Base-by-base conservation (phyloP, 164 flowering plant genomes). In the Sedum album region DNA sequence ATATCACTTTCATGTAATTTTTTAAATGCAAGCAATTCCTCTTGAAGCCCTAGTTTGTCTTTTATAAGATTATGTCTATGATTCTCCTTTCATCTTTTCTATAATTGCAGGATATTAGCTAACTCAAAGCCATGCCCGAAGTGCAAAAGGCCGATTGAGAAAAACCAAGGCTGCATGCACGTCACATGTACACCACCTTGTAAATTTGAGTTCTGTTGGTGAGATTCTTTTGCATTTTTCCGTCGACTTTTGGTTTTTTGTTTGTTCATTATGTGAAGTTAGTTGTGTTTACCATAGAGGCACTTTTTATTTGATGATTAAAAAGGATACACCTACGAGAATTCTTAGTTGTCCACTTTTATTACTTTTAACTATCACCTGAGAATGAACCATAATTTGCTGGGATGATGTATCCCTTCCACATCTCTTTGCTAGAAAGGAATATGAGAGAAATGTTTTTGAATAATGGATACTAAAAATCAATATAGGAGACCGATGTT, bases 111-210 rank as follows among this genome's bases (percentile, higher is more conserved):
- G 88, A 86, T 86, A 14, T 63, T 86, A 31, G 84, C 88, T 13
- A 77, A 80, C 70, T 80, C 90, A 14, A 86, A 86, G 69, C 85
- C 82, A 28, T 86, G 88, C 72, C 88, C 88, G 18, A 84, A 81
- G 66, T 86, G 90, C 66, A 78, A 75, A 63, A 73, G 83, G 10
- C 78, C 90, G 17, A 86, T 86, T 31, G 88, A 84, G 75, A 86
- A 86, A 71, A 86, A 84, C 68, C 83, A 79, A 38, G 90, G 88
- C 5, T 86, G 90, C 71, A 82, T 82, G 84, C 90, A 84, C 67
- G 82, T 86, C 39, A 84, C 86, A 17, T 86, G 90, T 72, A 76
- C 85, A 14, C 79, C 81, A 4, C 87, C 87, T 17, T 86, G 90
- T 69, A 76, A 76, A 71, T 80, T 71, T 63, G 80, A 82, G 38